Evolutionary conservation across 371 early-diverging fungal species (phyloP), one percentile per base, ranked within the genome.

Genomic region (Mortierella sp.): DNA sequence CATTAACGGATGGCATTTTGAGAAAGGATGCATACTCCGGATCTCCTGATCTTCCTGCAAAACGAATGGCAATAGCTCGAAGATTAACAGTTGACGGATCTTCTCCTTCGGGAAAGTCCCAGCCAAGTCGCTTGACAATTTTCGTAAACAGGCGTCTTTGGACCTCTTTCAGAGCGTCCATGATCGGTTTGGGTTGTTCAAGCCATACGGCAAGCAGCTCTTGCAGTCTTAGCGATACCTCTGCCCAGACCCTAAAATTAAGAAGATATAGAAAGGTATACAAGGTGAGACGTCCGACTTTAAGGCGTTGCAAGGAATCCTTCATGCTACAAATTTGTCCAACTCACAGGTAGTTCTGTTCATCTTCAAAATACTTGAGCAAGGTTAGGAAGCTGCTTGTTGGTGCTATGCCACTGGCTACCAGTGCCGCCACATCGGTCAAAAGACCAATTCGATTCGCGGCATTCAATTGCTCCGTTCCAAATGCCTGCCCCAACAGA

Each of bases 261-360:
- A n/a, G n/a, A n/a, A n/a, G n/a, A n/a, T n/a, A n/a, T n/a, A n/a
- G n/a, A n/a, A n/a, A n/a, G n/a, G n/a, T n/a, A n/a, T n/a, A n/a
- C n/a, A n/a, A n/a, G n/a, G n/a, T n/a, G n/a, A n/a, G n/a, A n/a
- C n/a, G n/a, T n/a, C n/a, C n/a, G n/a, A n/a, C n/a, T n/a, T n/a
- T n/a, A n/a, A n/a, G n/a, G n/a, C n/a, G n/a, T n/a, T n/a, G n/a
- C n/a, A n/a, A n/a, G n/a, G n/a, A n/a, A n/a, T n/a, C n/a, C n/a
- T n/a, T n/a, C n/a, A n/a, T n/a, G n/a, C n/a, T n/a, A n/a, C n/a
- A n/a, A n/a, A n/a, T n/a, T n/a, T n/a, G n/a, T n/a, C 86, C 88
- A 89, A n/a, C 88, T 86, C 31, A 93, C 85, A 74, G n/a, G n/a
- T 86, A 91, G 61, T 90, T 84, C 14, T 78, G 71, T 72, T 91